Evolutionary conservation across 2,329 filamentous ascomycete genomes (phyloP).

Genomic region (Fusarium bactridioides): DNA sequence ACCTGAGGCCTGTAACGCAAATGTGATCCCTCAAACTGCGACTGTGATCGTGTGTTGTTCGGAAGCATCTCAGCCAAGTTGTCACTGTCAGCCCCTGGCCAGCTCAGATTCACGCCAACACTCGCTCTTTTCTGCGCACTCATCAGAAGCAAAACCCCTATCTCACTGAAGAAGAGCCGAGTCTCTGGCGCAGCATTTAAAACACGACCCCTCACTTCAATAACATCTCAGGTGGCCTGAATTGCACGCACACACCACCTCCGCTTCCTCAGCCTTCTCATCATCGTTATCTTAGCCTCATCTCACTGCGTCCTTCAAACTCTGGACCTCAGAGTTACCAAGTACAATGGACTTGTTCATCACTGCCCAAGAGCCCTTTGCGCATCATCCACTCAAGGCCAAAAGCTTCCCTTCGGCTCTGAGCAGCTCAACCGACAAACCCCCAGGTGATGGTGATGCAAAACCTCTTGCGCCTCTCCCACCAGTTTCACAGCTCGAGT

Average conservation of each 20-base stretch:
- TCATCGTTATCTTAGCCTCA: not conserved
- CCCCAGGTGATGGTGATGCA: not conserved
- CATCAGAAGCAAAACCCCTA: not conserved
- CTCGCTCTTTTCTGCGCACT: not conserved
- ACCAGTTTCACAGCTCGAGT: slow-evolving; percentile 25
- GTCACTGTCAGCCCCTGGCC: slow-evolving; percentile 14
- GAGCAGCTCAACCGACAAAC: slow-evolving; percentile 4
- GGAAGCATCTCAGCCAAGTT: not conserved
- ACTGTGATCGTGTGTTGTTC: not conserved
- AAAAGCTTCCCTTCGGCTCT: slow-evolving; percentile 31
- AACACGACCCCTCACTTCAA: not conserved
- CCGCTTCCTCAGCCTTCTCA: not conserved
- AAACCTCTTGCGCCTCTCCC: not conserved
- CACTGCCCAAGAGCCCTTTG: slow-evolving; percentile 40
- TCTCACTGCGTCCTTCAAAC: not conserved
- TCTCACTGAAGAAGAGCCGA: not conserved
- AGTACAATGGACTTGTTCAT: slow-evolving; percentile 39
- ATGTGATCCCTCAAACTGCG: too few species aligned
- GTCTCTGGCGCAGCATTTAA: not conserved
- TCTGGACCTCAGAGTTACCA: not conserved
- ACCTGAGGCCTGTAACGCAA: not conserved
- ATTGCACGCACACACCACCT: not conserved
- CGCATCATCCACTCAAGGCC: slow-evolving; percentile 20
- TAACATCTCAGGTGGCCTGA: not conserved
- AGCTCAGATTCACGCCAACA: not conserved